A percentile compares a stretch with the other conserved stretches of the same genome.
Evolutionary conservation across 75 land plant genomes (phyloP).

Genomic region (Azolla pinnata): DNA sequence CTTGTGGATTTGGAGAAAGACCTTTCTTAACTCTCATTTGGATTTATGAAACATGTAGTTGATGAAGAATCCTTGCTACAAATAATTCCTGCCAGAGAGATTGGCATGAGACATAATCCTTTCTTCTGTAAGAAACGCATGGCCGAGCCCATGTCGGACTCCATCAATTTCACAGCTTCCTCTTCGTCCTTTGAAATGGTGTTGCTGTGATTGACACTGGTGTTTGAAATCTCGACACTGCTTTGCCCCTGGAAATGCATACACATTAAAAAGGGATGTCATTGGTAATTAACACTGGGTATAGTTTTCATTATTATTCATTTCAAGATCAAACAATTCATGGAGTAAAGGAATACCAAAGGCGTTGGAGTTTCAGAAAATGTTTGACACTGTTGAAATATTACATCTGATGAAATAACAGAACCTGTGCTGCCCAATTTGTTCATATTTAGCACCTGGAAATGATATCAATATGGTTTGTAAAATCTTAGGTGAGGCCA

Average conservation of each 20-base stretch:
- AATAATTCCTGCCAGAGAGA: constrained; percentile 57
- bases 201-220: too few species aligned
- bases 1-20: too few species aligned
- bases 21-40: too few species aligned
- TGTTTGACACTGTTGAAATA: too few species aligned
- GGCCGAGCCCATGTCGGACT: constrained; percentile 54
- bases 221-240: neutral
- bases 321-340: neutral
- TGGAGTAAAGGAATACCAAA: neutral
- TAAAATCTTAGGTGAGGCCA: too few species aligned
- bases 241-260: neutral
- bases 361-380: neutral
- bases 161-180: constrained; percentile 64
- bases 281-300: neutral
- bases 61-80: too few species aligned
- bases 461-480: neutral
- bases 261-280: neutral
- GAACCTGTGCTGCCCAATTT: constrained; percentile 85
- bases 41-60: too few species aligned
- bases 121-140: constrained; percentile 70
- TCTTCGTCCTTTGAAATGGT: constrained; percentile 7
- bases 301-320: neutral
- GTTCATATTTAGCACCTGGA: constrained; percentile 89
- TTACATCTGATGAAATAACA: constrained; percentile 63
- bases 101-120: constrained; percentile 84